These are phyloP conservation scores for Paulinella micropora DNA, from an alignment of 78 protist genomes.

Conservation along the genomic window DNA sequence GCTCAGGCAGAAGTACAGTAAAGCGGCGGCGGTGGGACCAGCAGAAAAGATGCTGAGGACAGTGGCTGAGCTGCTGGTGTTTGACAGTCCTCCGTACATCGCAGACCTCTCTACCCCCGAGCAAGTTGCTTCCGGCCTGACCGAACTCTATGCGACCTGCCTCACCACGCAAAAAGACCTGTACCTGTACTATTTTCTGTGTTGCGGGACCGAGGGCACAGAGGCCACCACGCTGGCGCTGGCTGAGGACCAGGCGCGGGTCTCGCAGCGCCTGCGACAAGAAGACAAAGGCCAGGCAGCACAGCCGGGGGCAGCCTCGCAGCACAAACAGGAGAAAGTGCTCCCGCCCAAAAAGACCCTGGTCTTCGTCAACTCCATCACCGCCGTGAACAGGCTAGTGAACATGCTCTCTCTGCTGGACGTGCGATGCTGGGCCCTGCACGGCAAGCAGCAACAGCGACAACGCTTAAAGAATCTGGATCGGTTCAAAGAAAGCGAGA, in stretches of 20 bases:
- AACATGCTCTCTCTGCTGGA: slow-evolving; percentile 24
- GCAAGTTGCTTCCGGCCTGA: no score
- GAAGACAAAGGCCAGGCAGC: no score
- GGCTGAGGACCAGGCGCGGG: no score
- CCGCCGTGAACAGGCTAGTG: slow-evolving; percentile 25
- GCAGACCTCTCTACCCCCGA: background rate
- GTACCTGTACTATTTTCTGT: no score
- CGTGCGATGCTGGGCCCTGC: slow-evolving; percentile 12
- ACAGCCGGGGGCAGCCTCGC: no score
- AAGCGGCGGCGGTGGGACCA: background rate
- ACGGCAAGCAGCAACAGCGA: slow-evolving; percentile 50
- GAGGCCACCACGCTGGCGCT: no score
- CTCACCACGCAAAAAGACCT: no score
- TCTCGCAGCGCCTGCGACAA: no score
- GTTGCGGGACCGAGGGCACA: no score
- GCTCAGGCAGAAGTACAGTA: background rate
- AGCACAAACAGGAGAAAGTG: no score
- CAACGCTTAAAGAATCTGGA: slow-evolving; percentile 52
- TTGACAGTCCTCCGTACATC: background rate
- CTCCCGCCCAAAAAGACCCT: no score
- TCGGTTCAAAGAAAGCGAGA: background rate
- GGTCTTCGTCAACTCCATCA: slow-evolving; percentile 62
- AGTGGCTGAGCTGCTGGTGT: background rate
- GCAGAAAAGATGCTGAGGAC: background rate
- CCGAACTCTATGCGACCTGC: no score